Conservation (phyloP, 257 asterid genomes). For the Perilla frutescens region DNA sequence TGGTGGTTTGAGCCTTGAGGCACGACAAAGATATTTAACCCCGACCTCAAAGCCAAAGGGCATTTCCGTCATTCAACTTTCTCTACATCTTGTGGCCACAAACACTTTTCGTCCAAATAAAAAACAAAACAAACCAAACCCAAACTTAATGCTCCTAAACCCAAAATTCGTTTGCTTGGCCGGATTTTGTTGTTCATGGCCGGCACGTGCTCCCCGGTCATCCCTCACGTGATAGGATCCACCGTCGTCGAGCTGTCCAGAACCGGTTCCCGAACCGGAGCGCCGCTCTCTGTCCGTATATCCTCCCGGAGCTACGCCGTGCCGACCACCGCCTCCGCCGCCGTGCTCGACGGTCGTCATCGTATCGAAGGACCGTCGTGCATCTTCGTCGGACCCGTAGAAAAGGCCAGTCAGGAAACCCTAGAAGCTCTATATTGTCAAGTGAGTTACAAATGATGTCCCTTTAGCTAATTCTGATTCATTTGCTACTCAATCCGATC, state of each 20-base stretch:
- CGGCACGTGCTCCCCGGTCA: slow-evolving; percentile 65
- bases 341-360: slow-evolving; percentile 44
- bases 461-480: slow-evolving; percentile 1
- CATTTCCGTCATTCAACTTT: slow-evolving; percentile 31
- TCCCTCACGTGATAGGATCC: slow-evolving; percentile 59
- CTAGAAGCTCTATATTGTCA: slow-evolving; percentile 95
- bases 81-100: slow-evolving; percentile 33
- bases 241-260: slow-evolving; percentile 52
- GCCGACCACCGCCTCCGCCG: slow-evolving; percentile 37
- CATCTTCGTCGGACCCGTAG: slow-evolving; percentile 88
- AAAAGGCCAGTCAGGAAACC: slow-evolving; percentile 87
- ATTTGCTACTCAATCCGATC: slow-evolving; percentile 12
- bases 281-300: slow-evolving; percentile 55
- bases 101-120: slow-evolving; percentile 12
- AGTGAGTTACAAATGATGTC: slow-evolving; percentile 39
- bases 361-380: slow-evolving; percentile 83
- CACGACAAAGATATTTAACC: slow-evolving; percentile 12
- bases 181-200: slow-evolving; percentile 58
- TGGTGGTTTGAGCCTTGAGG: slow-evolving; percentile 1
- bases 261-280: slow-evolving; percentile 47
- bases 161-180: slow-evolving; percentile 7
- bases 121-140: background rate
- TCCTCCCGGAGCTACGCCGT: slow-evolving; percentile 60
- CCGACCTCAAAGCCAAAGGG: slow-evolving; percentile 33
- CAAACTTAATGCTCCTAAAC: background rate